Evolutionary conservation across 805 yeast species (phyloP).

Genomic region (Zygotorulaspora chibaensis): DNA sequence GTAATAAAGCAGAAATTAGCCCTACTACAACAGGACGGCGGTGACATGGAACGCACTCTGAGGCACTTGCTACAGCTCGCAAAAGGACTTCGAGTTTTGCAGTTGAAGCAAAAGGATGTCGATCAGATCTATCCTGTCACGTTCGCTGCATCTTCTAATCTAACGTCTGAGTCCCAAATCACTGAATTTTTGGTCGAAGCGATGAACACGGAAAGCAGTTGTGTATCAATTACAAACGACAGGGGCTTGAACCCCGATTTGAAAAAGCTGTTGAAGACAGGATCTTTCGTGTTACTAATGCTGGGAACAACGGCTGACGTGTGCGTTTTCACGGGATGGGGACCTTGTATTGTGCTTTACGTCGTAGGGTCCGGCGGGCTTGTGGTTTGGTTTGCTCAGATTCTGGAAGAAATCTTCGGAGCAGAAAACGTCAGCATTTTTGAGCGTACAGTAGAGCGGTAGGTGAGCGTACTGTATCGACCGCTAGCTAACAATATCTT

Average conservation of each 20-base stretch:
- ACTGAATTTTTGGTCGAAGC: neutral
- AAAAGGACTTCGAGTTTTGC: neutral
- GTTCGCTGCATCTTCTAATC: neutral
- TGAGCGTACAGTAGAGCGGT: too few species aligned
- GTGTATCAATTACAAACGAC: neutral
- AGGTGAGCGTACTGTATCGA: too few species aligned
- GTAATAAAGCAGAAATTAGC: constrained; percentile 3
- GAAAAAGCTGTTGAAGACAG: constrained; percentile 9
- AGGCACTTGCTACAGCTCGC: constrained; percentile 4
- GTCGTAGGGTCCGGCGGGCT: constrained; percentile 13
- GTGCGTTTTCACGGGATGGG: constrained; percentile 10
- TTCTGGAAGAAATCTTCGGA: neutral
- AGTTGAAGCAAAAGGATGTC: neutral
- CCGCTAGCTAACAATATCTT: too few species aligned
- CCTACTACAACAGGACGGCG: constrained; percentile 3
- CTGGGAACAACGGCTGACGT: constrained; percentile 14
- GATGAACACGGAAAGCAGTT: neutral
- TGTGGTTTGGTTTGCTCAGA: constrained; percentile 11
- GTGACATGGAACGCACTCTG: neutral
- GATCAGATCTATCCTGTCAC: neutral
- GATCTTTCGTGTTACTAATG: constrained; percentile 12
- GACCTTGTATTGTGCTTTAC: constrained; percentile 11
- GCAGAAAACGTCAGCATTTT: neutral
- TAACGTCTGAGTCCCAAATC: neutral
- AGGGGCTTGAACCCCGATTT: constrained; percentile 7